Evolutionary conservation across 805 yeast genomes (phyloP).

Genomic region (Wickerhamomyces rabaulensis): DNA sequence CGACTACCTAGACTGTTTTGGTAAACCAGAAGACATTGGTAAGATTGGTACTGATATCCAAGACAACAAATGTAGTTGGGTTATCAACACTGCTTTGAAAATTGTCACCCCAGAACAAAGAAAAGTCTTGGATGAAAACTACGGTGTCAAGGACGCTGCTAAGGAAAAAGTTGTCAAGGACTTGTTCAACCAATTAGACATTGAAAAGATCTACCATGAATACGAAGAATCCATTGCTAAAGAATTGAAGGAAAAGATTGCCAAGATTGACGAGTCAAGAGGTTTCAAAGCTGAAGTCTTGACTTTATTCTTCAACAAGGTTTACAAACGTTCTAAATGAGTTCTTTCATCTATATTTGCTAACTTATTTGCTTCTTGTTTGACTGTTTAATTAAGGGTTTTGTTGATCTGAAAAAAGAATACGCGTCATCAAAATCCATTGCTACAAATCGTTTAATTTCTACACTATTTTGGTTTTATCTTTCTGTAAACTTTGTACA

Average conservation of each 20-base stretch:
- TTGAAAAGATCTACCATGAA: conserved; percentile 63
- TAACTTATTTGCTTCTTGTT: not conserved
- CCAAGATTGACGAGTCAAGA: conserved; percentile 76
- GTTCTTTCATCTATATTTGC: not conserved
- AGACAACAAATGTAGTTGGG: conserved; percentile 99
- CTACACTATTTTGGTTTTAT: not conserved
- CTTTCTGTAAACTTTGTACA: conserved; percentile 8
- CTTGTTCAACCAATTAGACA: conserved; percentile 67
- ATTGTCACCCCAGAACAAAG: conserved; percentile 79
- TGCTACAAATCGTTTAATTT: not conserved
- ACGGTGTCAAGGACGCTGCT: conserved; percentile 76
- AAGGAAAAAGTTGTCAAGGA: conserved; percentile 66
- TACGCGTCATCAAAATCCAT: no score
- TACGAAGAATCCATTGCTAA: conserved; percentile 79
- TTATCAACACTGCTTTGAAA: conserved; percentile 86
- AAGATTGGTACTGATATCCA: conserved; percentile 98
- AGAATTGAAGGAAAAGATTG: conserved; percentile 60
- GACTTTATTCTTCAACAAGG: conserved; percentile 77
- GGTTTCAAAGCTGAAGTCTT: conserved; percentile 93
- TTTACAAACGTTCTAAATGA: conserved; percentile 90
- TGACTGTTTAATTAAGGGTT: not conserved
- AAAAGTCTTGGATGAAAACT: conserved; percentile 73
- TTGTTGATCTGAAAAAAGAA: no score
- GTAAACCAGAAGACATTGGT: conserved; percentile 95
- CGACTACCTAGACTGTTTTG: conserved; percentile 94